These are phyloP conservation scores for Arthrinium phaeospermum DNA, from an alignment of 2,329 filamentous ascomycete genomes.

Conservation along the genomic window DNA sequence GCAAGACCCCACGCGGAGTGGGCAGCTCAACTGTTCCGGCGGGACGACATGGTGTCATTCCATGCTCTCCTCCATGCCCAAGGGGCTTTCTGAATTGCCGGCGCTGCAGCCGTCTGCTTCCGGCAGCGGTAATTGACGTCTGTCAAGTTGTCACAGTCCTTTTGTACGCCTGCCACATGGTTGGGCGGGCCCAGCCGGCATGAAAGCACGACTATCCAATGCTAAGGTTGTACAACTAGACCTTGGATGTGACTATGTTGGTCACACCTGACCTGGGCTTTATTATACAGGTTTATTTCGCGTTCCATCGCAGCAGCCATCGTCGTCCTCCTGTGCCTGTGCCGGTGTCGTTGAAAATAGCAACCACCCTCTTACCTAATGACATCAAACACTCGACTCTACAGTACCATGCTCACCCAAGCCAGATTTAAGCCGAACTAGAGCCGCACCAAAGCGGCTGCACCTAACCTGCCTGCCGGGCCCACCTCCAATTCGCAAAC, in stretches of 20 bases:
- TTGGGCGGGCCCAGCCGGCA: background rate
- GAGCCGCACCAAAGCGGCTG: conserved; percentile 10
- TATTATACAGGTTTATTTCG: background rate
- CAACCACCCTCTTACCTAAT: background rate
- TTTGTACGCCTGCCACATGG: background rate
- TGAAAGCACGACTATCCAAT: background rate
- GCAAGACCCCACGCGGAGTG: background rate
- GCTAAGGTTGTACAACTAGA: background rate
- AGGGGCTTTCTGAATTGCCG: background rate
- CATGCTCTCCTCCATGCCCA: background rate
- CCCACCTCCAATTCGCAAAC: background rate
- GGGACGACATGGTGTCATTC: background rate
- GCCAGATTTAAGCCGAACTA: conserved; percentile 2
- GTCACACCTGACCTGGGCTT: background rate
- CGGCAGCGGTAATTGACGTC: background rate
- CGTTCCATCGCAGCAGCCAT: too few relatives aligned
- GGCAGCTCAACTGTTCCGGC: background rate
- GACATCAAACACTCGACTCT: background rate
- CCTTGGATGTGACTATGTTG: background rate
- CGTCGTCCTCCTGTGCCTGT: background rate
- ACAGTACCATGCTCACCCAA: background rate
- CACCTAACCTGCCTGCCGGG: background rate
- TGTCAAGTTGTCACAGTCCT: background rate
- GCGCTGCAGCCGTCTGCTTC: background rate
- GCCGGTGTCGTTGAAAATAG: conserved; percentile 1